phyloP scores from a whole-genome alignment of 768 basidiomycete genomes.

The Rhizopogon vulgaris region DNA sequence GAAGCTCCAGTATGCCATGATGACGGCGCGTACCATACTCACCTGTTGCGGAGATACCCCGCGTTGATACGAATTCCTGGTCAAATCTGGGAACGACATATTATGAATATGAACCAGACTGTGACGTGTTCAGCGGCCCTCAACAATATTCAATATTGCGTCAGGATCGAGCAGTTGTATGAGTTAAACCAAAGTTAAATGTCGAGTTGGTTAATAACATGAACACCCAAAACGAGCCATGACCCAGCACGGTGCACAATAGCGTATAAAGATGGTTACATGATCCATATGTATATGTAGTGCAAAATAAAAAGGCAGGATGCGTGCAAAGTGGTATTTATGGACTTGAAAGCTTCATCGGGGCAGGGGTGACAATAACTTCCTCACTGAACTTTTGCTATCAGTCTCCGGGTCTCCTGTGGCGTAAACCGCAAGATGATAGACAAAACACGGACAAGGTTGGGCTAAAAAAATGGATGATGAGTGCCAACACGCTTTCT shows the following conservation, averaged over 20 bases:
- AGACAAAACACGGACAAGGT: constrained; percentile 85
- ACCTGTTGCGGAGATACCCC: constrained; percentile 64
- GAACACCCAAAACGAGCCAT: too few relatives aligned
- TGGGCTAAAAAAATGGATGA: constrained; percentile 48
- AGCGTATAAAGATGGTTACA: too few relatives aligned
- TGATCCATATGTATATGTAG: too few relatives aligned
- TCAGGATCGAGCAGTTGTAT: too few relatives aligned
- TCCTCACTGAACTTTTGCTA: constrained; percentile 67
- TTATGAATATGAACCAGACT: neutral
- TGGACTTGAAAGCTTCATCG: neutral
- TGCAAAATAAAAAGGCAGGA: too few relatives aligned
- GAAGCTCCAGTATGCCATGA: neutral
- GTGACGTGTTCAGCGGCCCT: neutral
- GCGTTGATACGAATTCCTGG: constrained; percentile 68
- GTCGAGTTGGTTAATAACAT: too few relatives aligned
- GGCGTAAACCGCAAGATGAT: constrained; percentile 94
- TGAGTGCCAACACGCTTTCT: neutral
- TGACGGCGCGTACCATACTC: constrained; percentile 12
- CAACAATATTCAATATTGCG: too few relatives aligned
- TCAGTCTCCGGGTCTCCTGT: constrained; percentile 83
- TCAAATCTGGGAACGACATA: constrained; percentile 68
- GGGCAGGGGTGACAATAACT: neutral
- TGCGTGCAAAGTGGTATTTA: neutral
- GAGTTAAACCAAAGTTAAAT: too few relatives aligned
- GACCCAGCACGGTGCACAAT: too few relatives aligned